Evolutionary conservation across 1,284 basidiomycete species (phyloP).

Genomic region (Thelephora terrestris): DNA sequence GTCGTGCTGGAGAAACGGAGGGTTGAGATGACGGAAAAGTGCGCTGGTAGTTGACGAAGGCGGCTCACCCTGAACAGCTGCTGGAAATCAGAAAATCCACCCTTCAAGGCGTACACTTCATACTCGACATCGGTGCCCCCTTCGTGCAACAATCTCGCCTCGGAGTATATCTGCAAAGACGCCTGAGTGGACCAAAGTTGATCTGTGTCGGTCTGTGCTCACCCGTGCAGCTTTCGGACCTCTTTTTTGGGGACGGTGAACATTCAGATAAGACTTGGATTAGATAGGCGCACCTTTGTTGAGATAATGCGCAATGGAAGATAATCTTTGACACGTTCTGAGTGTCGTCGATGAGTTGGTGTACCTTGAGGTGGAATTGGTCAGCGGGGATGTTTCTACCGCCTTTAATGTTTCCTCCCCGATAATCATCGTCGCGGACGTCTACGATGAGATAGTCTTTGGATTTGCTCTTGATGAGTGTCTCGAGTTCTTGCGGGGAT

Average conservation of each 20-base stretch:
- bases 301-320: conserved; percentile 71
- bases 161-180: conserved; percentile 48
- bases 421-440: conserved; percentile 68
- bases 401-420: conserved; percentile 65
- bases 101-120: conserved; percentile 53
- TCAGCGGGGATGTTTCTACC: conserved; percentile 51
- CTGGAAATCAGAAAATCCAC: conserved; percentile 66
- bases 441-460: conserved; percentile 69
- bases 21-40: conserved; percentile 1
- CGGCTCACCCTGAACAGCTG: conserved; percentile 46
- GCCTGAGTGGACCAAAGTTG: neutral
- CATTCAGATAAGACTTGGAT: neutral
- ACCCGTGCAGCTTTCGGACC: conserved; percentile 70
- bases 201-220: conserved; percentile 13
- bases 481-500: conserved; percentile 48
- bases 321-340: conserved; percentile 53
- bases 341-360: conserved; percentile 47
- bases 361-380: conserved; percentile 44
- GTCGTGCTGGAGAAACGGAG: conserved; percentile 39
- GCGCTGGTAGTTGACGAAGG: neutral
- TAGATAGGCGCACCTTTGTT: conserved; percentile 45
- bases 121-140: conserved; percentile 33
- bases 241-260: conserved; percentile 25
- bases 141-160: conserved; percentile 35
- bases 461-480: conserved; percentile 49